Percentiles rank a stretch among this genome's conserved stretches.
Evolutionary conservation across 176 grass and related monocot species (phyloP).

Genomic region (Alloteropsis semialata): DNA sequence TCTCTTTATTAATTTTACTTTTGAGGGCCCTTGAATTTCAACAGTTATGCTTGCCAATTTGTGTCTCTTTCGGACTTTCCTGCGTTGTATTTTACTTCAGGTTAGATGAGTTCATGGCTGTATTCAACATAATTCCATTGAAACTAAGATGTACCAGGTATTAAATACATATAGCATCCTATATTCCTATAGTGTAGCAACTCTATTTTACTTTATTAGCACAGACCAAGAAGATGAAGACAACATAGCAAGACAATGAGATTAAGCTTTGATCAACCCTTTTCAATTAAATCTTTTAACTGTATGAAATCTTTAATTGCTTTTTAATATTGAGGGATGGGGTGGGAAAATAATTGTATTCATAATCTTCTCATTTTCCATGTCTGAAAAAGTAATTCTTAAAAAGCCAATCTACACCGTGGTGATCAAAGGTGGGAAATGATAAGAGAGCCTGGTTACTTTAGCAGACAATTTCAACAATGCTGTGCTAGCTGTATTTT

Average conservation of each 20-base stretch:
- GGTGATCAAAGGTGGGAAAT: not conserved
- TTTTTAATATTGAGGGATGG: not conserved
- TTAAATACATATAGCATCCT: slow-evolving; percentile 10
- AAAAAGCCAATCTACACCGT: not conserved
- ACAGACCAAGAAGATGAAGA: not conserved
- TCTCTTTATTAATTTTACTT: not conserved
- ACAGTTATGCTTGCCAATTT: not conserved
- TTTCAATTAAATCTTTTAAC: not conserved
- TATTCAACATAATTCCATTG: slow-evolving; percentile 90
- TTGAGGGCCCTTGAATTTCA: not conserved
- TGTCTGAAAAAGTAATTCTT: not conserved
- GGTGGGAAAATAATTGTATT: not conserved
- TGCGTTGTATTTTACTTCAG: slow-evolving; percentile 46
- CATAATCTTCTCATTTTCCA: not conserved
- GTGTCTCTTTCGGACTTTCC: not conserved
- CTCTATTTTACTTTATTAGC: not conserved
- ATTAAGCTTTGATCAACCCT: not conserved
- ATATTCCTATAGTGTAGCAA: not conserved
- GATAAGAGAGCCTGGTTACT: not conserved
- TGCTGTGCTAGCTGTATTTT: not conserved
- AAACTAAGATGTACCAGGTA: slow-evolving; percentile 99
- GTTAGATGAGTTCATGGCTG: slow-evolving; percentile 97
- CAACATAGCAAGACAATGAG: not conserved
- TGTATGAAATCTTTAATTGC: not conserved
- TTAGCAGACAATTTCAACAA: not conserved